phyloP scores from a whole-genome alignment of 495 filamentous ascomycete genomes.

The Neurospora sp. region DNA sequence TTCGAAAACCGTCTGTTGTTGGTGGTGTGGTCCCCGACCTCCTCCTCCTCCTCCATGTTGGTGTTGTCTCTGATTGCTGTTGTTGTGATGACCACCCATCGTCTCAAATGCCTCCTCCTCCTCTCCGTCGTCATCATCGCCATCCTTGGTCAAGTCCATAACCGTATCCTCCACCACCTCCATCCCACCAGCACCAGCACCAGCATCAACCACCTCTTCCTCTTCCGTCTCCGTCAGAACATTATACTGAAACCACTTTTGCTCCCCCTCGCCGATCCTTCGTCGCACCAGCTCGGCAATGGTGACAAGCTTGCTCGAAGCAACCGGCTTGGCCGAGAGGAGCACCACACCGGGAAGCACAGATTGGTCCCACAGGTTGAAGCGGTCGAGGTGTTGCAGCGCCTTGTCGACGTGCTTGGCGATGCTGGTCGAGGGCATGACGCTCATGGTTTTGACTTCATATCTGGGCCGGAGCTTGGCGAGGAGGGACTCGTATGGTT shows the following conservation, averaged over 20 bases:
- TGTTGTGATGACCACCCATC: slow-evolving; percentile 18
- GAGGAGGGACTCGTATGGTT: slow-evolving; percentile 20
- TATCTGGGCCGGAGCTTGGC: slow-evolving; percentile 18
- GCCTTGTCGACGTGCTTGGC: slow-evolving; percentile 39
- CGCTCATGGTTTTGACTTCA: slow-evolving; percentile 32
- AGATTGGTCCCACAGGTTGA: slow-evolving; percentile 19
- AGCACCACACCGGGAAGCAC: slow-evolving; percentile 26
- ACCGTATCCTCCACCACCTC: slow-evolving; percentile 31
- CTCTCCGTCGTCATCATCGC: slow-evolving; percentile 1
- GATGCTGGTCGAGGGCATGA: slow-evolving; percentile 49
- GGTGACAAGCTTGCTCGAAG: slow-evolving; percentile 50
- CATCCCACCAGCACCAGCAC: slow-evolving; percentile 5
- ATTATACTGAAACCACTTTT: slow-evolving; percentile 55
- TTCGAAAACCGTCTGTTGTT: slow-evolving; percentile 32
- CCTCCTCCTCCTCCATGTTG: not conserved
- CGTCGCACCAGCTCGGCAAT: slow-evolving; percentile 56
- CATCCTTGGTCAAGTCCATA: slow-evolving; percentile 13
- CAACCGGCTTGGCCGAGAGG: slow-evolving; percentile 42
- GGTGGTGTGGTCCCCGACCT: not conserved
- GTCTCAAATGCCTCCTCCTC: slow-evolving; percentile 39
- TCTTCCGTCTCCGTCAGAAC: slow-evolving; percentile 28
- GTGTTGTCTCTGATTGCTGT: not conserved
- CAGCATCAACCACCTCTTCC: slow-evolving; percentile 14
- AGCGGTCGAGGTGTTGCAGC: slow-evolving; percentile 30
- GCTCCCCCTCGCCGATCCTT: slow-evolving; percentile 39